These are phyloP conservation scores for Kluyveromyces marxianus DNA, from an alignment of 1,139 yeast genomes.

Conservation along the genomic window DNA sequence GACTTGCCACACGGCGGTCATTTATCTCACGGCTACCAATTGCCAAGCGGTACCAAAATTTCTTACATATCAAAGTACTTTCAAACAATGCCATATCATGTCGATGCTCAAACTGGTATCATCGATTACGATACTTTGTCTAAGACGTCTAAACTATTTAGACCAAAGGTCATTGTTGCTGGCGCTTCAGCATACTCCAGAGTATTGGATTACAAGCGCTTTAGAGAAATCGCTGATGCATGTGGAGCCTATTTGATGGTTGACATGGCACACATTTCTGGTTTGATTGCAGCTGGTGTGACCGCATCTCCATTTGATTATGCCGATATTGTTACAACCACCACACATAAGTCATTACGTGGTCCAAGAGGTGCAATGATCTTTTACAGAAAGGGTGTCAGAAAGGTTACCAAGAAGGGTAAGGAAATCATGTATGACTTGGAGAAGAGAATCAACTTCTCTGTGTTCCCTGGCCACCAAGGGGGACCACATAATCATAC, in stretches of 20 bases:
- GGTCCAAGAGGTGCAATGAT: constrained; percentile 99
- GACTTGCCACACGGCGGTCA: constrained; percentile 98
- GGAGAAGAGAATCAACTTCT: constrained; percentile 85
- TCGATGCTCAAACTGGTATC: constrained; percentile 75
- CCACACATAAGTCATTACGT: constrained; percentile 93
- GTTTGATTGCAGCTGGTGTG: constrained; percentile 88
- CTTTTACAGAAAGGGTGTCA: constrained; percentile 87
- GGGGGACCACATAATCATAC: constrained; percentile 99
- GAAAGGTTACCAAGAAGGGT: constrained; percentile 77
- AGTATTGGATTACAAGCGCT: constrained; percentile 81
- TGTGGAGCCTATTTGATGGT: constrained; percentile 88
- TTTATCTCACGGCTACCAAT: constrained; percentile 92
- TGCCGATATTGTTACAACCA: constrained; percentile 94
- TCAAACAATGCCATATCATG: constrained; percentile 95
- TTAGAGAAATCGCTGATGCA: constrained; percentile 82
- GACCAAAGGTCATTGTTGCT: constrained; percentile 92
- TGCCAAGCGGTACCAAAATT: constrained; percentile 69
- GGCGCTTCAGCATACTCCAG: constrained; percentile 97
- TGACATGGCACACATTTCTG: constrained; percentile 97
- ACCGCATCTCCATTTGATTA: constrained; percentile 89
- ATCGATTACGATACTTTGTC: constrained; percentile 88
- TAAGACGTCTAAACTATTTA: constrained; percentile 73
- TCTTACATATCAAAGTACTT: constrained; percentile 88
- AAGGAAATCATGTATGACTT: constrained; percentile 80
- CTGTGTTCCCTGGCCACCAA: constrained; percentile 98